These are phyloP conservation scores for Botrytis elliptica DNA, from an alignment of 2,329 filamentous ascomycete species.

Conservation along the genomic window DNA sequence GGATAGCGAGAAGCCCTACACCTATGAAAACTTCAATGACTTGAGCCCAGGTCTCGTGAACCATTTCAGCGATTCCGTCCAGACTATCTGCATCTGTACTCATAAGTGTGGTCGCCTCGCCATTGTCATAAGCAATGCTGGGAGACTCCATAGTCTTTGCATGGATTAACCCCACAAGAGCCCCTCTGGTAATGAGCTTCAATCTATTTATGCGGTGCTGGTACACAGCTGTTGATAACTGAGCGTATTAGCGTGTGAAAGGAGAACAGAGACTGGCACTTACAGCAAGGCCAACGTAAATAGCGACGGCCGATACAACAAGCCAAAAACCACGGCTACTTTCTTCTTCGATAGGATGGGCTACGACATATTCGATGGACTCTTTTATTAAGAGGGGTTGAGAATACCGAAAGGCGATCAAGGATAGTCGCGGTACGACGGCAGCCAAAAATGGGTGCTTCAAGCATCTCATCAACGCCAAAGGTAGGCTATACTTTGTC, in stretches of 20 bases:
- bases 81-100: slow-evolving; percentile 45
- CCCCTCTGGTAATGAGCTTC: slow-evolving; percentile 40
- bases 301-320: neutral
- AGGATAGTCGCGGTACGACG: slow-evolving; percentile 41
- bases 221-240: slow-evolving; percentile 41
- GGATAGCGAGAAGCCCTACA: slow-evolving; percentile 40
- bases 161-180: slow-evolving; percentile 42
- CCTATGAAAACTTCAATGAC: slow-evolving; percentile 45
- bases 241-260: neutral
- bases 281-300: slow-evolving; percentile 15
- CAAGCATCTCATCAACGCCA: slow-evolving; percentile 38
- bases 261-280: neutral
- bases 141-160: slow-evolving; percentile 37
- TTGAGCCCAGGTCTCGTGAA: slow-evolving; percentile 47
- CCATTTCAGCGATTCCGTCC: slow-evolving; percentile 39
- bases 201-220: slow-evolving; percentile 39
- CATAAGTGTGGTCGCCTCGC: slow-evolving; percentile 42
- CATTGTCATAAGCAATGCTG: slow-evolving; percentile 36
- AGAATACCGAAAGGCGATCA: slow-evolving; percentile 44
- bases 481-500: slow-evolving; percentile 36
- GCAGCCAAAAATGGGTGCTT: slow-evolving; percentile 37
- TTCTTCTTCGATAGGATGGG: slow-evolving; percentile 3
- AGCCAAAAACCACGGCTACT: slow-evolving; percentile 16
- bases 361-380: slow-evolving; percentile 40
- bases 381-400: slow-evolving; percentile 45